Evolutionary conservation across 345 rosid species (phyloP).

Genomic region (Salix exigua): DNA sequence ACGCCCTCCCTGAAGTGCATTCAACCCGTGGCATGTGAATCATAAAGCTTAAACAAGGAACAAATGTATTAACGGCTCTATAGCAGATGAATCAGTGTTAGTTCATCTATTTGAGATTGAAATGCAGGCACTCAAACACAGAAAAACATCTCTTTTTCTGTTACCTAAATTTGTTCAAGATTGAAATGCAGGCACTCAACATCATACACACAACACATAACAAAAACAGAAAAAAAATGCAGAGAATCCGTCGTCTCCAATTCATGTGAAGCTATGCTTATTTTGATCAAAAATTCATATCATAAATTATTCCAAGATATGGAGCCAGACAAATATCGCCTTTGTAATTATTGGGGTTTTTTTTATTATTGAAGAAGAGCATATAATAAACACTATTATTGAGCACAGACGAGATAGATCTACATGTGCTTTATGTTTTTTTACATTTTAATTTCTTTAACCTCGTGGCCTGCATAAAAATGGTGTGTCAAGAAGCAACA

Average conservation of each 20-base stretch:
- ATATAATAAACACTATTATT: not conserved
- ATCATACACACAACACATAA: no score
- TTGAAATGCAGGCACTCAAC: no score
- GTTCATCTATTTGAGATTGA: no score
- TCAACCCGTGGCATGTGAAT: not conserved
- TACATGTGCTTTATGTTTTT: not conserved
- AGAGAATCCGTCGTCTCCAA: no score
- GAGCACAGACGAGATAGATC: not conserved
- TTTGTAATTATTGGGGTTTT: not conserved
- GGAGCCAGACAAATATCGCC: not conserved
- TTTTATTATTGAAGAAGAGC: not conserved
- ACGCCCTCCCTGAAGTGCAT: not conserved
- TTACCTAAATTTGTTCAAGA: no score
- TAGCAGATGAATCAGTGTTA: not conserved
- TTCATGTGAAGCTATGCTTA: not conserved
- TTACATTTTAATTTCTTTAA: not conserved
- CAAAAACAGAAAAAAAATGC: no score
- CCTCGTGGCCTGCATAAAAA: not conserved
- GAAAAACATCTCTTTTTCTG: no score
- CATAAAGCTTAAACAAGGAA: not conserved
- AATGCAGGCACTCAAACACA: no score
- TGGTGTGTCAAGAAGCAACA: no score
- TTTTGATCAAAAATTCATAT: not conserved
- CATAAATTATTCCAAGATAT: not conserved
- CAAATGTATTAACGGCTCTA: constrained; percentile 11